Evolutionary conservation across 2,329 filamentous ascomycete species (phyloP), one percentile per base, ranked within the genome.

Genomic region (Fusarium sp.): DNA sequence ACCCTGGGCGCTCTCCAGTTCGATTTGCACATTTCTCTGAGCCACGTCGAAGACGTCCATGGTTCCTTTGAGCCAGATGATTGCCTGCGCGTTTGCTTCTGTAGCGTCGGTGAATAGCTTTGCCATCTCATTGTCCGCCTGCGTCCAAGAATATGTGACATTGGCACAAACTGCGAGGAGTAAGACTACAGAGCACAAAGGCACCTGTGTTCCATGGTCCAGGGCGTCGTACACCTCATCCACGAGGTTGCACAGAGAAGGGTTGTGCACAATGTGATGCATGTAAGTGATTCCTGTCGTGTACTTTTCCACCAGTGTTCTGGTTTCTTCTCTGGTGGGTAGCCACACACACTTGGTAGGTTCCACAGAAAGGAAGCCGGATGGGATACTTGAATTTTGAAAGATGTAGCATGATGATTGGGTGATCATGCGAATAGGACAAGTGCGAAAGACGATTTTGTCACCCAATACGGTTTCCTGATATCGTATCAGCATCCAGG

Each of bases 1-100:
- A 8, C 82, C 83, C 40, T 85, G 82, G 7, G 81, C 80, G 22
- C 75, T 78, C 57, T 84, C 82, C 2, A 86, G 62, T 2, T 79
- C 81, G 1, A 69, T 57, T 5, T 78, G 71, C 0, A 69, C 70
- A 6, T 72, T 75, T 11, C 79, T 73, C n/a, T 81, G 80, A 5
- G 77, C 77, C 22, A 82, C 73, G 20, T 83, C 81, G 17, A 84
- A 77, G 6, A 84, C 75, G 36, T 83, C 79, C 22, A 83, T 74
- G 2, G 81, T 78, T 1, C 80, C 75, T 29, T 81, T 79, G 33
- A 80, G 68, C 83, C 83, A 85, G 29, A 66, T 73, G 0, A 74
- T 66, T 8, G 79, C 69, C 38, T 81, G 80, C 0, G 66, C 66
- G 36, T 79, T 79, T 29, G 80, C 77, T 57, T 82, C 79, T 20